Conservation (phyloP, 2,329 filamentous ascomycete genomes). For the Colletotrichum cordylinicola region DNA sequence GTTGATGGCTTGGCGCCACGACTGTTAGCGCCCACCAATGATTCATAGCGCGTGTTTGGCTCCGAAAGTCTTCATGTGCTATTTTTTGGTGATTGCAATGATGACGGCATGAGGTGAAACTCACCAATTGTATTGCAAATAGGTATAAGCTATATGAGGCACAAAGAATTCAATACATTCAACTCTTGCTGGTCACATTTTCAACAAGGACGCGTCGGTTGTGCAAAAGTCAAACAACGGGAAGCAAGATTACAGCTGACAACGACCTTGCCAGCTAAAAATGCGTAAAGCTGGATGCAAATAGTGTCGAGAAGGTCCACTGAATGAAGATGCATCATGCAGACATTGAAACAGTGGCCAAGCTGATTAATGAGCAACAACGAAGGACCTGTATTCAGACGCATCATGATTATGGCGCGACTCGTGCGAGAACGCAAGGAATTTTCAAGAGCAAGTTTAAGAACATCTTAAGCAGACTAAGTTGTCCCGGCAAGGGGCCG, state of each 20-base stretch:
- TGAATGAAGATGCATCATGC: not conserved
- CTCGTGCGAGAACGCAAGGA: not conserved
- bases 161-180: not conserved
- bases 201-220: not conserved
- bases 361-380: not conserved
- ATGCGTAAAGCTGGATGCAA: not conserved
- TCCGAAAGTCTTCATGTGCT: not conserved
- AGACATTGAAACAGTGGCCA: not conserved
- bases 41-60: not conserved
- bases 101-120: not conserved
- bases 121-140: not conserved
- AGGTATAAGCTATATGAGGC: not conserved
- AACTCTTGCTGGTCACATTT: fast-evolving
- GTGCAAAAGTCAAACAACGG: not conserved
- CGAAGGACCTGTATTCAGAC: not conserved
- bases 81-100: not conserved
- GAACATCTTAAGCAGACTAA: not conserved
- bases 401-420: not conserved
- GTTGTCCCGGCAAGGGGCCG: not conserved
- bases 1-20: not conserved
- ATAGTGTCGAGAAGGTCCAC: not conserved
- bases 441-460: not conserved
- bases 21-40: not conserved
- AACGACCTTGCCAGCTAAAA: not conserved
- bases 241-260: not conserved